Conservation (phyloP, 768 basidiomycete genomes). For the Xerocomellus intermedius region DNA sequence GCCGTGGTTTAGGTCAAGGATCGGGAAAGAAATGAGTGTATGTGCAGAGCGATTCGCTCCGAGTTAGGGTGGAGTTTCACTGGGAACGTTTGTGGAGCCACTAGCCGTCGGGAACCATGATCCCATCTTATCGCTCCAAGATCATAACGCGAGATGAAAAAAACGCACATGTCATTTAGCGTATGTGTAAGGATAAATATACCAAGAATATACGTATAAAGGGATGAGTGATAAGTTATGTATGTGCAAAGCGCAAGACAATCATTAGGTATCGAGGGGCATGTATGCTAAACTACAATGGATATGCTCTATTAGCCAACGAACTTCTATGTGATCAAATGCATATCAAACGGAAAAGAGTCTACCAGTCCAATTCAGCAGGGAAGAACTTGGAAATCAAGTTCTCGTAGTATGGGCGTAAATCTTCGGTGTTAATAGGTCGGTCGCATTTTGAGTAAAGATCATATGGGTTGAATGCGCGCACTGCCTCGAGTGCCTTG, state of each 20-base stretch:
- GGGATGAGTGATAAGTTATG: conserved; percentile 18
- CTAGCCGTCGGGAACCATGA: neutral
- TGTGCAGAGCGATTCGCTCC: neutral
- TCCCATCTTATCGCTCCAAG: conserved; percentile 21
- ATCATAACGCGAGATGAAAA: neutral
- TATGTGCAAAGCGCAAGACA: conserved; percentile 2
- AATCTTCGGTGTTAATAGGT: conserved; percentile 54
- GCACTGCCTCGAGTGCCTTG: conserved; percentile 66
- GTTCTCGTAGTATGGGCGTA: conserved; percentile 80
- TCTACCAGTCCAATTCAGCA: conserved; percentile 74
- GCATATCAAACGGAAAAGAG: neutral
- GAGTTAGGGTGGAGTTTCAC: neutral
- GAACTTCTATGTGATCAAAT: conserved; percentile 8
- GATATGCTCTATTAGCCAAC: conserved; percentile 1
- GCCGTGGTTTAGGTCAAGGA: neutral
- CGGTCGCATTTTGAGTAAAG: conserved; percentile 88
- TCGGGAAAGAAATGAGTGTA: neutral
- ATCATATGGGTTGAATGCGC: conserved; percentile 92
- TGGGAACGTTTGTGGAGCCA: conserved; percentile 20
- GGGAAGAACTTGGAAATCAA: conserved; percentile 89
- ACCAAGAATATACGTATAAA: conserved; percentile 5
- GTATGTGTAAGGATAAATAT: conserved; percentile 3
- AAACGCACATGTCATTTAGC: neutral
- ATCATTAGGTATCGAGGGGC: neutral
- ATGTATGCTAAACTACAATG: neutral